phyloP scores from a whole-genome alignment of 1,284 basidiomycete genomes.

The Melampsora occidentalis region DNA sequence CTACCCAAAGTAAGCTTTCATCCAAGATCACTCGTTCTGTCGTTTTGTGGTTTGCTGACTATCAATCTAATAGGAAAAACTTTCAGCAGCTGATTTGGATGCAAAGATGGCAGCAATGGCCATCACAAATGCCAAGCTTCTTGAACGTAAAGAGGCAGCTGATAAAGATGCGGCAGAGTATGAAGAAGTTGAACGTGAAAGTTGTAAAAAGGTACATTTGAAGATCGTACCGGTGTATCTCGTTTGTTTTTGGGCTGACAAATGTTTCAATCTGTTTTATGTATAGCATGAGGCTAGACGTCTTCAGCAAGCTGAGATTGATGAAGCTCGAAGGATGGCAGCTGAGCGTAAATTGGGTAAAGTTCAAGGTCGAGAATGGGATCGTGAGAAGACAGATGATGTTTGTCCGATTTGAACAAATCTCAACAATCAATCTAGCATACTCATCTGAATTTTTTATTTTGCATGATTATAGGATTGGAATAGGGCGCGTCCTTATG shows the following conservation, averaged over 20 bases:
- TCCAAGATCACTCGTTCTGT: background rate
- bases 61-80: constrained; percentile 44
- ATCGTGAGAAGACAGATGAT: constrained; percentile 45
- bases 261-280: background rate
- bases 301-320: constrained; percentile 46
- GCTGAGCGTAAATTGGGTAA: constrained; percentile 46
- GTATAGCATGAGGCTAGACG: constrained; percentile 36
- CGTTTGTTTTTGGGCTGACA: background rate
- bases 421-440: background rate
- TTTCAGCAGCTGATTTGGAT: constrained; percentile 46
- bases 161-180: constrained; percentile 37
- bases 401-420: background rate
- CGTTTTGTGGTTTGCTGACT: background rate
- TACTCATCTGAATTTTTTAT: background rate
- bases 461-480: constrained; percentile 20
- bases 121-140: constrained; percentile 45
- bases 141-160: constrained; percentile 37
- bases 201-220: constrained; percentile 14
- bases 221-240: background rate
- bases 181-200: constrained; percentile 30
- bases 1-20: constrained; percentile 20
- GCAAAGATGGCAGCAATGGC: constrained; percentile 47
- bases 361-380: constrained; percentile 47
- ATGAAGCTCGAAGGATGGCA: constrained; percentile 45
- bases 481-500: constrained; percentile 39